Evolutionary conservation across 768 basidiomycete genomes (phyloP), one percentile per base, ranked within the genome.

Genomic region (Serendipita indica): DNA sequence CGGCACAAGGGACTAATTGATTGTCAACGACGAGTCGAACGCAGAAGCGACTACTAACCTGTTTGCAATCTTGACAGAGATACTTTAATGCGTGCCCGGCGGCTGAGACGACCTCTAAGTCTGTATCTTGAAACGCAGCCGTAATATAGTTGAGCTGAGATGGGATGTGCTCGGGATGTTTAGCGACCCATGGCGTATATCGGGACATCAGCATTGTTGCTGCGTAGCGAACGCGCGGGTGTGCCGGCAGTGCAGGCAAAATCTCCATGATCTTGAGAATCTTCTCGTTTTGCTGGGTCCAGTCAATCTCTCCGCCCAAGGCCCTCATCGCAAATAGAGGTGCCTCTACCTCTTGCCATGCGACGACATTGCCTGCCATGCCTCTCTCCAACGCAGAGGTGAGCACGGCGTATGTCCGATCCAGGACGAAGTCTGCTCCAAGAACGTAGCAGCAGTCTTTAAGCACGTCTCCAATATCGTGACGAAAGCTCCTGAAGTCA

Each of bases 321-420:
- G 94, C 92, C 43, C 96, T 79, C 84, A 99, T 84, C 16, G 93
- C 91, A 71, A 99, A 99, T 37, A 99, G 71, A 1, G 96, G 96
- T 0, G 96, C 96, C 68, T 99, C 96, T 52, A 99, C 83, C 68
- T 90, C 90, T 69, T 98, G 96, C 96, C 96, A 99, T 14, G 86
- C 79, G 16, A 80, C 72, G 2, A 73, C 72, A 49, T 76, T 75
- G 57, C 63, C 33, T 34, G 57, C 32, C 61, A 66, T n/a, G 43
- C 61, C 60, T 39, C 79, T 80, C 22, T 82, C 74, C 57, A 98
- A 76, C 1, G 87, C 89, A 4, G 72, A 67, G 30, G 81, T 81
- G 62, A 98, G 85, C 67, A 88, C 77, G 61, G 87, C 82, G 71
- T 89, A 89, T 1, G 92, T 79, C 2, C 84, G 77, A 57, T 83